These are phyloP conservation scores for Corchorus capsularis DNA, from an alignment of 345 rosid species.

Conservation along the genomic window DNA sequence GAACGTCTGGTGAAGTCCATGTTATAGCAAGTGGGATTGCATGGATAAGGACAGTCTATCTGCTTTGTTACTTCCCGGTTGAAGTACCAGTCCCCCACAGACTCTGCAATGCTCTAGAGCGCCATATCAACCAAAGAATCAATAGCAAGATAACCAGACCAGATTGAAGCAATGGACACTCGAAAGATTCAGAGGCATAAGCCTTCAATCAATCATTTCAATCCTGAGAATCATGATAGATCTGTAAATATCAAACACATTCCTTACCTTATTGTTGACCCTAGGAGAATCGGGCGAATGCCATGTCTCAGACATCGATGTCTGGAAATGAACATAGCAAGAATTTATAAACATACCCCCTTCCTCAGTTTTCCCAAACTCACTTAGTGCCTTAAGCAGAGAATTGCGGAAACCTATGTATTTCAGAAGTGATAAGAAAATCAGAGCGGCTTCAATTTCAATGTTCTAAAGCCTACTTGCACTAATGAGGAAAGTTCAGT, in stretches of 20 bases:
- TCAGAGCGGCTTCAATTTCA: background rate
- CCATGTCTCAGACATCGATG: constrained; percentile 64
- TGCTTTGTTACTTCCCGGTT: constrained; percentile 53
- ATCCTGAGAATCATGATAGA: background rate
- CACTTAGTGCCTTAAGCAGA: constrained; percentile 51
- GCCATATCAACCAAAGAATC: background rate
- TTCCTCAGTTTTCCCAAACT: constrained; percentile 44
- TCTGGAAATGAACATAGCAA: constrained; percentile 82
- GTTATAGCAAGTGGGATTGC: constrained; percentile 76
- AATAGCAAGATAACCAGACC: background rate
- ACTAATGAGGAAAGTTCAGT: constrained; percentile 59
- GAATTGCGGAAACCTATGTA: constrained; percentile 70
- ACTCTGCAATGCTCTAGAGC: constrained; percentile 71
- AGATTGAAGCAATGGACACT: background rate
- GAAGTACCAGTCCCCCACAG: constrained; percentile 92
- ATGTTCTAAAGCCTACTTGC: constrained; percentile 44
- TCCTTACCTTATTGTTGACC: constrained; percentile 60
- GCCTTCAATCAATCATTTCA: no score
- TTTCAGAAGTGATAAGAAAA: constrained; percentile 7
- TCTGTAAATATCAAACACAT: no score
- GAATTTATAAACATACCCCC: constrained; percentile 82
- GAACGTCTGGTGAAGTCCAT: constrained; percentile 35
- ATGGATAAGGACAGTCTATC: constrained; percentile 88
- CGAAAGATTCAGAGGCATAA: background rate
- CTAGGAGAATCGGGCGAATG: constrained; percentile 69